These are phyloP conservation scores for Saturnispora sekii DNA, from an alignment of 805 yeast genomes.

Conservation along the genomic window DNA sequence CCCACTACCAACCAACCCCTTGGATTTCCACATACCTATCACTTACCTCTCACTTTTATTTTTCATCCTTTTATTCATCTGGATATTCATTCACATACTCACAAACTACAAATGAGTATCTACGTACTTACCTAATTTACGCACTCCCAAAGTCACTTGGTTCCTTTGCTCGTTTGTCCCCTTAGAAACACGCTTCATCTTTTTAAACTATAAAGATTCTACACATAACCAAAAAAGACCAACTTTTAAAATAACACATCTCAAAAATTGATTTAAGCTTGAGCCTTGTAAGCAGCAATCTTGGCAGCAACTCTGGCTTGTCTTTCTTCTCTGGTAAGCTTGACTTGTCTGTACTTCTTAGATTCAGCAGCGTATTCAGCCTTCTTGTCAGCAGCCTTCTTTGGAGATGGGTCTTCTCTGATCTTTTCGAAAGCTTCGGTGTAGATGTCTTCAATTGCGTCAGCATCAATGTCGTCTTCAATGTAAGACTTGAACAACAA, in stretches of 20 bases:
- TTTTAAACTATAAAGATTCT: neutral
- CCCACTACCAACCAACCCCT: too few species aligned
- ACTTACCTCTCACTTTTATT: too few species aligned
- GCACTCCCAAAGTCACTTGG: too few species aligned
- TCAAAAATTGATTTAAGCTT: constrained; percentile 21
- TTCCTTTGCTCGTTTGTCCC: too few species aligned
- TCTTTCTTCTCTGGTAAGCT: constrained; percentile 89
- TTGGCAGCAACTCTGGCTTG: constrained; percentile 80
- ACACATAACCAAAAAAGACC: neutral
- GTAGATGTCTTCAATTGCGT: constrained; percentile 93
- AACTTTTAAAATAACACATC: neutral
- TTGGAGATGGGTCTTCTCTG: constrained; percentile 91
- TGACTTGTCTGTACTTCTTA: constrained; percentile 80
- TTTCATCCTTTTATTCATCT: too few species aligned
- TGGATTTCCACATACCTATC: too few species aligned
- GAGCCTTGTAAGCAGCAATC: constrained; percentile 81
- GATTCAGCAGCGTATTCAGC: constrained; percentile 97
- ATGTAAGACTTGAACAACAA: constrained; percentile 93
- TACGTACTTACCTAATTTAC: too few species aligned
- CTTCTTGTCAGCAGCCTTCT: constrained; percentile 86
- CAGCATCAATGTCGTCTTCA: constrained; percentile 96
- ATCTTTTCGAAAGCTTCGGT: constrained; percentile 87
- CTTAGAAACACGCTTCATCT: neutral
- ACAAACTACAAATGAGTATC: too few species aligned
- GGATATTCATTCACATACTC: too few species aligned